phyloP scores from a whole-genome alignment of 768 basidiomycete genomes.

The Termitomyces sp. region DNA sequence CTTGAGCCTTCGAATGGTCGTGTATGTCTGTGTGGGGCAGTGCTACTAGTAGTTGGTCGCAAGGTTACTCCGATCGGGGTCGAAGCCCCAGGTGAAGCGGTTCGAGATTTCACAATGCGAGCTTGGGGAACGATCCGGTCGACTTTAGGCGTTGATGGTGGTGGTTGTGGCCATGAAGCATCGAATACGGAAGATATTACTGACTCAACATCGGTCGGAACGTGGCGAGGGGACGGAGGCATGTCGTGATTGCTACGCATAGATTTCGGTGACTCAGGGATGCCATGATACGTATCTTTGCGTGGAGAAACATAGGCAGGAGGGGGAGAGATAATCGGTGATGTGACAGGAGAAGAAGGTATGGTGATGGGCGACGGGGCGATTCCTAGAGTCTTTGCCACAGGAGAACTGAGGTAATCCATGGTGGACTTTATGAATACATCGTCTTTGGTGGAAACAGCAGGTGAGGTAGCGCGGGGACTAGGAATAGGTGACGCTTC shows the following conservation, averaged over 20 bases:
- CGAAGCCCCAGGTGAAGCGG: conserved; percentile 2
- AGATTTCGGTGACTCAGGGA: conserved; percentile 12
- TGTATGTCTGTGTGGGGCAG: conserved; percentile 15
- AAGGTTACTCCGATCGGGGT: conserved; percentile 12
- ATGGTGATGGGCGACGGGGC: conserved; percentile 19
- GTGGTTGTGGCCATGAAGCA: conserved; percentile 37
- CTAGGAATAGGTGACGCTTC: conserved; percentile 23
- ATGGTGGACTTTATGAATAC: conserved; percentile 41
- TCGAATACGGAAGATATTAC: conserved; percentile 36
- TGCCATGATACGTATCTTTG: conserved; percentile 6
- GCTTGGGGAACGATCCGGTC: neutral
- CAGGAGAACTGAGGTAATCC: conserved; percentile 42
- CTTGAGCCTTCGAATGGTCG: conserved; percentile 30
- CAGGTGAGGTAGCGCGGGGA: conserved; percentile 15
- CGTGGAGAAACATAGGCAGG: conserved; percentile 12
- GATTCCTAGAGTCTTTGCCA: conserved; percentile 39
- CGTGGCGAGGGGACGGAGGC: conserved; percentile 18
- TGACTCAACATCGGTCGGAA: conserved; percentile 30
- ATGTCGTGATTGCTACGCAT: conserved; percentile 5
- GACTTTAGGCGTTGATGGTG: conserved; percentile 12
- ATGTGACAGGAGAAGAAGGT: neutral
- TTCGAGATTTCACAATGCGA: neutral
- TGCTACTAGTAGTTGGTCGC: conserved; percentile 15
- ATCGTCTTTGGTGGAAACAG: conserved; percentile 27
- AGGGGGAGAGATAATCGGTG: conserved; percentile 20